Percentiles rank a stretch among this genome's conserved stretches.
phyloP scores from a whole-genome alignment of 2,329 filamentous ascomycete genomes.

The Salinomyces thailandicus region DNA sequence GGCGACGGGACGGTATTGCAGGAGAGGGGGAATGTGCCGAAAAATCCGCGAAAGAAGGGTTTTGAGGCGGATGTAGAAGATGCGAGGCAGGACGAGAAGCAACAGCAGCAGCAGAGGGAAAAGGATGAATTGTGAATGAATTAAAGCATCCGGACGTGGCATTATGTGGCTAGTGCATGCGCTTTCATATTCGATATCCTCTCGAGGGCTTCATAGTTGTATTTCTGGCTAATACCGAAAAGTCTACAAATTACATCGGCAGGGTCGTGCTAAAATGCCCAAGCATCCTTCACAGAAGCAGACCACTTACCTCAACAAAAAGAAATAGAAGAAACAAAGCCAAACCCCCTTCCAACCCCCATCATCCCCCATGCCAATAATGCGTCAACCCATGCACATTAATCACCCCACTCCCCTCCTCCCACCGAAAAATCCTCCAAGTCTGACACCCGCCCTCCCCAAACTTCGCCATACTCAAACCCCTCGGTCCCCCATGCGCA shows the following conservation, averaged over 20 bases:
- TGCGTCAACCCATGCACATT: background rate
- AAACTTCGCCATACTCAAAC: conserved; percentile 6
- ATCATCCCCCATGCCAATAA: background rate
- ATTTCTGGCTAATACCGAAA: too few relatives aligned
- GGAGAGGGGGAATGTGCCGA: conserved; percentile 26
- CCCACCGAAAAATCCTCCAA: conserved; percentile 8
- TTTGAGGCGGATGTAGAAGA: conserved; percentile 44
- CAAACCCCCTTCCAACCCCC: background rate
- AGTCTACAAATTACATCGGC: background rate
- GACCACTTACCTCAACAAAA: background rate
- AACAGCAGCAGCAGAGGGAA: conserved; percentile 7
- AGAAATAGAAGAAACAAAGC: background rate
- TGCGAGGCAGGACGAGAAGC: conserved; percentile 16
- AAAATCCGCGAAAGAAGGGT: conserved; percentile 53
- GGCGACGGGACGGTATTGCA: conserved; percentile 39
- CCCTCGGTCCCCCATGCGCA: conserved; percentile 5
- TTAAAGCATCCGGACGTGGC: background rate
- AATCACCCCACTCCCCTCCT: background rate
- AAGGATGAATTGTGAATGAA: conserved; percentile 24
- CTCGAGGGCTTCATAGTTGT: background rate
- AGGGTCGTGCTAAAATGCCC: background rate
- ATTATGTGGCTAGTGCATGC: too few relatives aligned
- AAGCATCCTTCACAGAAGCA: background rate
- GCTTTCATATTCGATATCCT: too few relatives aligned
- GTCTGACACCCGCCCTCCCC: conserved; percentile 13